These are phyloP conservation scores for Wickerhamomyces kurtzmanii DNA, from an alignment of 805 yeast genomes.

Conservation along the genomic window DNA sequence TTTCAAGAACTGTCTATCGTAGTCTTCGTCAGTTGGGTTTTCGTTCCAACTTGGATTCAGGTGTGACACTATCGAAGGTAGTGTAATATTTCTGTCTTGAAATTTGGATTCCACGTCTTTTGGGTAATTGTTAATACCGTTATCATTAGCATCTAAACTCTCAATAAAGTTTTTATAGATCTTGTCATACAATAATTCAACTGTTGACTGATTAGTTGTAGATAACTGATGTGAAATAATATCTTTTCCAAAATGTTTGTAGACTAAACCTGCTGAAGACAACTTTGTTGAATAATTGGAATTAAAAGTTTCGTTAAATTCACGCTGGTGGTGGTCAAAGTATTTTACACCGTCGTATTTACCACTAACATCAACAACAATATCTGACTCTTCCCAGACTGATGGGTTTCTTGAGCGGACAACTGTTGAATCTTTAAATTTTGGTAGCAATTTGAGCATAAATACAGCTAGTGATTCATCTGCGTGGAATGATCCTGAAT, in stretches of 20 bases:
- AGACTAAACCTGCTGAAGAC: slow-evolving; percentile 89
- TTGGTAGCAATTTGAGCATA: slow-evolving; percentile 66
- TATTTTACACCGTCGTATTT: slow-evolving; percentile 77
- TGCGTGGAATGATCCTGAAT: slow-evolving; percentile 92
- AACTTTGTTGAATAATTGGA: slow-evolving; percentile 61
- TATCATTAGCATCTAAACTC: slow-evolving; percentile 92
- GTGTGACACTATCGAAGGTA: slow-evolving; percentile 69
- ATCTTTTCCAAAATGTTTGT: slow-evolving; percentile 75
- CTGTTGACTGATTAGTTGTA: slow-evolving; percentile 25
- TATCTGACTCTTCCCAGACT: slow-evolving; percentile 79
- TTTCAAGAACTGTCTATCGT: slow-evolving; percentile 52
- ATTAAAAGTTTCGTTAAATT: slow-evolving; percentile 68
- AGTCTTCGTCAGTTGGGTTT: slow-evolving; percentile 53
- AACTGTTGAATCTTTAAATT: slow-evolving; percentile 53
- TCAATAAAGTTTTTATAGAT: slow-evolving; percentile 85
- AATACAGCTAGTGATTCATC: slow-evolving; percentile 93
- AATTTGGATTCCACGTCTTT: slow-evolving; percentile 47
- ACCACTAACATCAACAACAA: slow-evolving; percentile 93
- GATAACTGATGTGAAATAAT: slow-evolving; percentile 46
- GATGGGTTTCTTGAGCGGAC: slow-evolving; percentile 78
- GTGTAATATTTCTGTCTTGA: slow-evolving; percentile 60
- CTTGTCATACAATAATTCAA: slow-evolving; percentile 60
- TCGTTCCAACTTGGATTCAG: slow-evolving; percentile 84
- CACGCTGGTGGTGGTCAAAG: slow-evolving; percentile 97
- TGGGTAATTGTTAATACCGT: slow-evolving; percentile 72